Percentiles rank a stretch among this genome's conserved stretches.
Evolutionary conservation across 2,329 filamentous ascomycete genomes (phyloP).

Genomic region (Nigrospora osmanthi): DNA sequence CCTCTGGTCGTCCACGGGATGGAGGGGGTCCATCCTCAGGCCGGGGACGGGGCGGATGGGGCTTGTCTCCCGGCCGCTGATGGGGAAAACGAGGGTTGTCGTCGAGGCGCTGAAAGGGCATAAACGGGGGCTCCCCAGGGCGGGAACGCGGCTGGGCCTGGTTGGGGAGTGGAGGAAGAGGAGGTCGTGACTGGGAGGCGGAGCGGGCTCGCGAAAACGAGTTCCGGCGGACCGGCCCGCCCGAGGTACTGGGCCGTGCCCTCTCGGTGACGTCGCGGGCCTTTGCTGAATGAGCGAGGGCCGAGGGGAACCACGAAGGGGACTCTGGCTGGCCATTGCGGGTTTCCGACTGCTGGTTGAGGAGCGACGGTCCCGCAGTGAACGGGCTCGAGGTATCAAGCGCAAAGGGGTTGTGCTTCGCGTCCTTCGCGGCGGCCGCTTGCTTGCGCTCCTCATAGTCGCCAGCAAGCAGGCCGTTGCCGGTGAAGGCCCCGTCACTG

Average conservation of each 20-base stretch:
- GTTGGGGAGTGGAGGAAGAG: not conserved
- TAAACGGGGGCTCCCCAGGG: not conserved
- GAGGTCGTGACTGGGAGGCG: conserved; percentile 1
- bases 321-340: conserved; percentile 5
- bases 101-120: not conserved
- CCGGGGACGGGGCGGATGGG: not conserved
- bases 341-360: conserved; percentile 30
- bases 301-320: conserved; percentile 30
- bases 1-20: not conserved
- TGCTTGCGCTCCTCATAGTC: conserved; percentile 38
- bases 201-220: not conserved
- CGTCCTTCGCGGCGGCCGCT: conserved; percentile 12
- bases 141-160: not conserved
- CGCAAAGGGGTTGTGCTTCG: conserved; percentile 12
- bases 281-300: conserved; percentile 20
- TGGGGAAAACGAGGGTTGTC: not conserved
- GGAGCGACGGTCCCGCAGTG: conserved; percentile 47
- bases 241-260: conserved; percentile 9
- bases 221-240: not conserved
- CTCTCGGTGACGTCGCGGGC: conserved; percentile 8
- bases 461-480: conserved; percentile 42
- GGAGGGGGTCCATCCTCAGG: not conserved
- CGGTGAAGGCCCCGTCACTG: conserved; percentile 36
- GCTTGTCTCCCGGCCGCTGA: not conserved
- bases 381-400: conserved; percentile 30